These are phyloP conservation scores for Russula sp. DNA, from an alignment of 768 basidiomycete species.

Conservation along the genomic window DNA sequence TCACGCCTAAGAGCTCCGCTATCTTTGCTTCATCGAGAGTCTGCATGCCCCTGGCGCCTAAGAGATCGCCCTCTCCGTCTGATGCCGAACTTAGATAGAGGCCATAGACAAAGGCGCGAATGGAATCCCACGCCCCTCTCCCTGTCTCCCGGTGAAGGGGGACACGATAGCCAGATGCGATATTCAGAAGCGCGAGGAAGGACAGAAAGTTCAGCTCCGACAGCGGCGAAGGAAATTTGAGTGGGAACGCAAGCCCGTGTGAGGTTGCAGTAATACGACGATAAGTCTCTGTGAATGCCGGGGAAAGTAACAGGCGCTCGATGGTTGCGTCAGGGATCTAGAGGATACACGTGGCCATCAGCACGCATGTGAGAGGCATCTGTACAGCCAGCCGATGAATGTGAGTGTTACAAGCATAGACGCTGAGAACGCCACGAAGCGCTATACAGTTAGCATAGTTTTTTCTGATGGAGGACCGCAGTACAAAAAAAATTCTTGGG, in stretches of 20 bases:
- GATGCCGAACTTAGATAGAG: constrained; percentile 60
- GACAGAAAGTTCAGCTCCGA: constrained; percentile 81
- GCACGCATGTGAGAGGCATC: neutral
- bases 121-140: constrained; percentile 79
- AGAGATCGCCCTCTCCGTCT: constrained; percentile 45
- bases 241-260: constrained; percentile 71
- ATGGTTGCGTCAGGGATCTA: constrained; percentile 57
- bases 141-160: constrained; percentile 65
- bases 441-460: neutral
- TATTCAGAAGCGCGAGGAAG: constrained; percentile 71
- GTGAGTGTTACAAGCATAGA: neutral
- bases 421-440: constrained; percentile 8
- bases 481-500: neutral
- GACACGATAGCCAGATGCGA: constrained; percentile 73
- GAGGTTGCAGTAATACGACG: constrained; percentile 44
- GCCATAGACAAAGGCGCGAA: constrained; percentile 65
- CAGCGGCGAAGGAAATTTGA: constrained; percentile 64
- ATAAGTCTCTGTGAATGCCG: constrained; percentile 56
- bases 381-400: neutral
- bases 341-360: constrained; percentile 1
- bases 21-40: constrained; percentile 47
- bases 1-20: constrained; percentile 66
- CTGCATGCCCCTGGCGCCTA: constrained; percentile 63
- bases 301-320: constrained; percentile 53
- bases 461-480: constrained; percentile 2